A percentile compares a stretch with the other conserved stretches of the same genome.
Evolutionary conservation across 1,139 yeast genomes (phyloP).

Genomic region (Zygoascus meyerae): DNA sequence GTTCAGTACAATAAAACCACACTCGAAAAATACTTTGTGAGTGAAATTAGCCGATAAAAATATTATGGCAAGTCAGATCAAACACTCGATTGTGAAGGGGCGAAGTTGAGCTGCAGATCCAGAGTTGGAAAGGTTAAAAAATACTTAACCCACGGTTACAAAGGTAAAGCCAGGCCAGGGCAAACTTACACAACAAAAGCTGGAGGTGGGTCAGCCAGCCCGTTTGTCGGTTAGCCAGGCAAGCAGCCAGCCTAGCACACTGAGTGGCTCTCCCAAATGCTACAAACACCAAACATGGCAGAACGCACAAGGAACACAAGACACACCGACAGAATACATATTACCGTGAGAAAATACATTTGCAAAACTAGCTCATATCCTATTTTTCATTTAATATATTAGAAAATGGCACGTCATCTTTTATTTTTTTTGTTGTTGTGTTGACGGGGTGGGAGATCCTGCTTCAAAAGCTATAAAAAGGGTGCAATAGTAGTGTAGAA

Average conservation of each 20-base stretch:
- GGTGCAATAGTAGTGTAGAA: no score
- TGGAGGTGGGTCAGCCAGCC: no score
- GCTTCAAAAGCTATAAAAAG: no score
- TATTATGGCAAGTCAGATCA: not conserved
- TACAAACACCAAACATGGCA: not conserved
- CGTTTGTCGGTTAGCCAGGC: no score
- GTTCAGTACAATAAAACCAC: no score
- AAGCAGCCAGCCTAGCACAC: no score
- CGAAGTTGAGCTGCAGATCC: not conserved
- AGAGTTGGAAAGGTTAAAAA: not conserved
- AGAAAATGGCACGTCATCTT: not conserved
- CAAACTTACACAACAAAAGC: no score
- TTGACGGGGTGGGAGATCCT: no score
- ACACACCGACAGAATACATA: not conserved
- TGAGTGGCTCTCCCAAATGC: no score
- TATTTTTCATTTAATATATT: conserved; percentile 6
- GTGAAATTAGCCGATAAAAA: no score
- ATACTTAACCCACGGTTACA: not conserved
- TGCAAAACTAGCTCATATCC: conserved; percentile 9
- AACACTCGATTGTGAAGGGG: not conserved
- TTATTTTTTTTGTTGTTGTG: not conserved
- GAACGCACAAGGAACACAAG: not conserved
- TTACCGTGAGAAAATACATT: conserved; percentile 6
- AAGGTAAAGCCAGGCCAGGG: not conserved
- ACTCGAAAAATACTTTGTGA: no score